Evolutionary conservation across 345 rosid species (phyloP), one percentile per base, ranked within the genome.

Genomic region (Eucalyptus sideroxylon): DNA sequence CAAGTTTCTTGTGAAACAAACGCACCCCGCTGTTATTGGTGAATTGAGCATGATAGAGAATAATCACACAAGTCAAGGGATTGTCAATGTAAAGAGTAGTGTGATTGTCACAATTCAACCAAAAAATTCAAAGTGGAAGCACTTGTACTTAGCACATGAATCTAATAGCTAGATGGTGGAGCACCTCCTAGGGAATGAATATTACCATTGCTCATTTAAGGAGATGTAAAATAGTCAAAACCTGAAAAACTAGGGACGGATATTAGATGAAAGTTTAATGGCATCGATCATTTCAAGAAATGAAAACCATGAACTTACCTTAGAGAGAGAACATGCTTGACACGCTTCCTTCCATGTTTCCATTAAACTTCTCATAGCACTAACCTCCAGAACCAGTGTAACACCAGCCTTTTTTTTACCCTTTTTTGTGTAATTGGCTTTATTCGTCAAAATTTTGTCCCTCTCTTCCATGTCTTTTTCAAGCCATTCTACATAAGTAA

Each of bases 261-360:
- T 60, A 26, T 27, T 26, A 60, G 31, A 60, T 60, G 67, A 6
- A 60, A 60, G 67, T 27, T 60, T 27, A 60, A 60, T 60, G 67
- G 31, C 67, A 60, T 60, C 31, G 27, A 60, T 60, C 31, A 60
- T 60, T 30, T 60, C 67, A 60, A 59, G 72, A 42, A n/a, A 60
- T 11, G 17, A 88, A 44, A 91, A 56, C 89, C 88, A 87, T 59
- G 85, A 89, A 90, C 62, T 86, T 94, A 96, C 99, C 93, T 91
- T 92, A 50, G 89, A 80, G 56, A 92, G 87, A 89, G 93, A 85
- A 65, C 90, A 88, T 89, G 92, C 95, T 92, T 90, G 93, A 90
- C 97, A 97, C 23, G 93, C 91, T 80, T 93, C 96, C 93, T 96
- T 96, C 98, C 98, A 97, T 27, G 91, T 93, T 87, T 96, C 89